Conservation (phyloP, 805 yeast species). For the Schizosaccharomyces pombe region DNA sequence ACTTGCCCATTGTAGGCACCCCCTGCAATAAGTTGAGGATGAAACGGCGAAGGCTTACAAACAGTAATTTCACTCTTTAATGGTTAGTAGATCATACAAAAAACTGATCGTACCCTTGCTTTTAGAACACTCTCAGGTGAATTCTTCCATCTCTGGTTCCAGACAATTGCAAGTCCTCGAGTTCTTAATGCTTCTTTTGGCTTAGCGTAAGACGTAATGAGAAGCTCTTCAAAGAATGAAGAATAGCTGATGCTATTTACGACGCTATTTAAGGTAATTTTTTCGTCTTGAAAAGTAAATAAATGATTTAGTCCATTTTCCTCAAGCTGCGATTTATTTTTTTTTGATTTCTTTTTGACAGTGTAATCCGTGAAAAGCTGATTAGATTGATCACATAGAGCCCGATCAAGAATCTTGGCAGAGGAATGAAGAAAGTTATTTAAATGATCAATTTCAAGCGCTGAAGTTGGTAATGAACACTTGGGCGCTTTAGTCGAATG, state of each 20-base stretch:
- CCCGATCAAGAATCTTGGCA: background rate
- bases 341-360: background rate
- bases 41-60: slow-evolving; percentile 15
- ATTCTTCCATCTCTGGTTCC: background rate
- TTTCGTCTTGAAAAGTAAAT: background rate
- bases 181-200: background rate
- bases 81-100: background rate
- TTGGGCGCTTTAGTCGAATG: too few relatives aligned
- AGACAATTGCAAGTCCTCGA: background rate
- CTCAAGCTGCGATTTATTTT: background rate
- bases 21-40: slow-evolving; percentile 22
- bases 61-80: background rate
- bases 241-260: background rate
- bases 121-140: background rate
- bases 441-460: background rate
- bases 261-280: background rate
- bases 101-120: background rate
- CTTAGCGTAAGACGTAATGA: background rate
- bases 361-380: background rate
- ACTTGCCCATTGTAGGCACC: slow-evolving; percentile 28
- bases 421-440: background rate
- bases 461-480: too few relatives aligned
- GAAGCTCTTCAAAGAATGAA: background rate
- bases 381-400: background rate
- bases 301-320: background rate